Evolutionary conservation across 768 basidiomycete species (phyloP), one percentile per base, ranked within the genome.

Genomic region (Asterophora lycoperdoides): DNA sequence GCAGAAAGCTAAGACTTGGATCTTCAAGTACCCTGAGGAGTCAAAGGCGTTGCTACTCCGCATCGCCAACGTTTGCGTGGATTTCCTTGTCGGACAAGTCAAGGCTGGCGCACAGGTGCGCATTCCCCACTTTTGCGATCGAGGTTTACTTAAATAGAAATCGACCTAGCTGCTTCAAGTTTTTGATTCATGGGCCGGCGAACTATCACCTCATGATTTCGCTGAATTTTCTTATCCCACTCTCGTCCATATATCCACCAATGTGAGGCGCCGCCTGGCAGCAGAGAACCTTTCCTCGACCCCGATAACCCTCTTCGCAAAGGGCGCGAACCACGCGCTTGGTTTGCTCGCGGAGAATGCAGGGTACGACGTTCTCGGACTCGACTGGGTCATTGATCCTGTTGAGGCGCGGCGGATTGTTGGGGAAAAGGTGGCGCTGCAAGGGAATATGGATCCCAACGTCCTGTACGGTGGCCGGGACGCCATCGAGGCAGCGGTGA

Each of bases 141-240:
- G 14, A 35, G 37, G 6, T 5, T n/a, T 26, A 7, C 19, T 29
- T 14, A 32, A 14, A 17, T 39, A 29, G 48, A 37, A 20, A 44
- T 30, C n/a, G 10, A 46, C 46, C 46, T 58, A 99, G 94, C 74
- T 96, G 39, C 75, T 98, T 5, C 96, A 99, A 80, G 78, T 99
- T 10, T 99, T 99, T 60, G 96, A 99, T 67, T 97, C 96, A 1
- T 91, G 89, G 80, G 96, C 90, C 8, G 89, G 89, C 42, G 94
- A 96, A 62, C 76, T 99, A 49, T 86, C 94, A 3, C 91, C 87
- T 2, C 72, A 89, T 60, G 89, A 97, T 63, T 98, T 95, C 68
- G 65, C 68, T 26, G 71, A 74, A 42, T 98, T 96, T 69, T 86
- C 94, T 38, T 78, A 89, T 52, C 93, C 93, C 7, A 79, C 86